Evolutionary conservation across 78 protist genomes (phyloP).

Genomic region (Corallochytrium limacisporum): DNA sequence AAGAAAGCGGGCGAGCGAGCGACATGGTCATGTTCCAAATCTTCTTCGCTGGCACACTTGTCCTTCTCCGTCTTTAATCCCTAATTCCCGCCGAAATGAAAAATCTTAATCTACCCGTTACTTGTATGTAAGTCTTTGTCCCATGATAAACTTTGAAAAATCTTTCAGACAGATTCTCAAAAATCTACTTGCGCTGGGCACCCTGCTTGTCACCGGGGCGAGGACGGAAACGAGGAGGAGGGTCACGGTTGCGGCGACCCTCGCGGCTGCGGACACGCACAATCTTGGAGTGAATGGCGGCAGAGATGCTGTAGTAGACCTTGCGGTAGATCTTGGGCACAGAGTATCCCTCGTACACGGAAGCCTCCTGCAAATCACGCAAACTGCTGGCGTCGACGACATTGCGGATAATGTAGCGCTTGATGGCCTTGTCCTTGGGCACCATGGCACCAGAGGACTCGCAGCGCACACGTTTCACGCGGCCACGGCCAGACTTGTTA

Average conservation of each 20-base stretch:
- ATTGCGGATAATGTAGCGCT: conserved; percentile 86
- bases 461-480: conserved; percentile 75
- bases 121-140: too few species aligned
- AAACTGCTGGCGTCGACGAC: conserved; percentile 86
- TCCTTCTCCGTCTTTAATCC: too few species aligned
- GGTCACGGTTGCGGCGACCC: conserved; percentile 60
- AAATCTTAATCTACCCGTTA: too few species aligned
- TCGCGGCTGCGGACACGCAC: conserved; percentile 84
- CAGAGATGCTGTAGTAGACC: conserved; percentile 92
- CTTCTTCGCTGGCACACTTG: too few species aligned
- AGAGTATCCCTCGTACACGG: conserved; percentile 73
- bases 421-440: conserved; percentile 86
- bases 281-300: conserved; percentile 92
- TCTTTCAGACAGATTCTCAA: too few species aligned
- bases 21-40: too few species aligned
- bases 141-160: too few species aligned
- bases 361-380: conserved; percentile 77
- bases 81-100: too few species aligned
- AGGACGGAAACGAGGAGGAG: conserved; percentile 46
- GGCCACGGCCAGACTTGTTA: conserved; percentile 84
- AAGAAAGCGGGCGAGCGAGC: too few species aligned
- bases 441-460: conserved; percentile 82
- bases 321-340: conserved; percentile 93
- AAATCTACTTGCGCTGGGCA: too few species aligned
- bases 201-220: too few species aligned